These are phyloP conservation scores for Umbilicus rupestris DNA, from an alignment of 164 flowering plant species.

Conservation along the genomic window DNA sequence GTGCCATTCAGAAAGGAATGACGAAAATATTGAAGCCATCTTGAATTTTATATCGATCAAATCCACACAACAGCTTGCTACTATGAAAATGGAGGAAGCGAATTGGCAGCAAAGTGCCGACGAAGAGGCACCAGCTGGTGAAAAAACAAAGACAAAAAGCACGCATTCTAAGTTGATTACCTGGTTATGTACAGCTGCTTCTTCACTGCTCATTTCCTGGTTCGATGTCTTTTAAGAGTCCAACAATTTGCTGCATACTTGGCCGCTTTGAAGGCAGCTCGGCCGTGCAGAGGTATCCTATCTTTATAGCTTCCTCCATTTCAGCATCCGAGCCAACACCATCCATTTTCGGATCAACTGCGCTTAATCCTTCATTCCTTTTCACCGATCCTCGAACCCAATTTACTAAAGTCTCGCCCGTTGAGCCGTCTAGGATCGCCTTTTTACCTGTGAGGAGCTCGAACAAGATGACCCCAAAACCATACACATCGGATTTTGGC, in stretches of 20 bases:
- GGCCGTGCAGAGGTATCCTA: conserved; percentile 85
- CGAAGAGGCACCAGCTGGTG: neutral
- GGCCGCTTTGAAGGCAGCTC: conserved; percentile 77
- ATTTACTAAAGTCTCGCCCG: conserved; percentile 47
- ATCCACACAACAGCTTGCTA: too few relatives aligned
- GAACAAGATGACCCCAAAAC: conserved; percentile 69
- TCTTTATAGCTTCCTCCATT: conserved; percentile 73
- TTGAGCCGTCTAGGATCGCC: conserved; percentile 56
- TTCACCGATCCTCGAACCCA: conserved; percentile 72
- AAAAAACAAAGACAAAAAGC: neutral
- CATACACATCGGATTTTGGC: conserved; percentile 67
- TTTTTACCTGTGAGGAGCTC: conserved; percentile 79
- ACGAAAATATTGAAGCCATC: too few relatives aligned
- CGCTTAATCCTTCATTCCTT: conserved; percentile 37
- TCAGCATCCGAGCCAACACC: conserved; percentile 42
- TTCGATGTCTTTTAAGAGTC: conserved; percentile 77
- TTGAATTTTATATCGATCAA: too few relatives aligned
- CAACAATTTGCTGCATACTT: conserved; percentile 88
- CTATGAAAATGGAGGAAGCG: too few relatives aligned
- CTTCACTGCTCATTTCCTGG: conserved; percentile 17
- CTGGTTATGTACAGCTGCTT: neutral
- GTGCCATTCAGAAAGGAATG: too few relatives aligned
- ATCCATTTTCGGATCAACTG: conserved; percentile 59
- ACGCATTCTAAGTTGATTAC: too few relatives aligned
- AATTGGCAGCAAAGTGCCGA: too few relatives aligned